phyloP scores from a whole-genome alignment of 2,329 filamentous ascomycete species.

The Leptographium flavum region DNA sequence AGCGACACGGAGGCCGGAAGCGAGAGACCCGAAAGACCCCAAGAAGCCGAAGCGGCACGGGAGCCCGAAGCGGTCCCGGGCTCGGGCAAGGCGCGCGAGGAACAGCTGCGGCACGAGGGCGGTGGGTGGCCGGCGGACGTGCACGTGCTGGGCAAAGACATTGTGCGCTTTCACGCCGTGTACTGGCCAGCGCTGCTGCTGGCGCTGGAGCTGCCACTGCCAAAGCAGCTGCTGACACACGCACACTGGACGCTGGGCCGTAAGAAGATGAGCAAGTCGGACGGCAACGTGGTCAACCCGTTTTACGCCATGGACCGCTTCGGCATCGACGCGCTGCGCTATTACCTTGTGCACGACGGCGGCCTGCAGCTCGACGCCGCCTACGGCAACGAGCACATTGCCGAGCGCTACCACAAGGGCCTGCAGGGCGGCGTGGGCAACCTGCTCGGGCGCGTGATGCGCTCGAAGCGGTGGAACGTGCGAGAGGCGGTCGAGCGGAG shows the following conservation, averaged over 20 bases:
- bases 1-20: too few relatives aligned
- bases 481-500: slow-evolving; percentile 34
- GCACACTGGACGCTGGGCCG: slow-evolving; percentile 90
- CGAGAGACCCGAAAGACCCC: too few relatives aligned
- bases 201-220: slow-evolving; percentile 66
- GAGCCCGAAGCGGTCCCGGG: too few relatives aligned
- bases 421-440: slow-evolving; percentile 72
- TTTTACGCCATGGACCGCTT: slow-evolving; percentile 84
- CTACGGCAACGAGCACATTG: slow-evolving; percentile 69
- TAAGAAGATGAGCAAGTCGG: slow-evolving; percentile 92
- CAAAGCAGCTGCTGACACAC: slow-evolving; percentile 71
- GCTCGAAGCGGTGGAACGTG: slow-evolving; percentile 56
- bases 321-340: slow-evolving; percentile 76
- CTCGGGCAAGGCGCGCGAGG: slow-evolving; percentile 13
- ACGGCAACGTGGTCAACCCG: slow-evolving; percentile 89
- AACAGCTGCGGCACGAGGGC: slow-evolving; percentile 15
- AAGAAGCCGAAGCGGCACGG: neutral
- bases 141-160: slow-evolving; percentile 93
- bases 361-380: slow-evolving; percentile 64
- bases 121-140: slow-evolving; percentile 81
- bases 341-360: slow-evolving; percentile 72
- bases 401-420: slow-evolving; percentile 63
- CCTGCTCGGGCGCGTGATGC: slow-evolving; percentile 55
- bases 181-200: slow-evolving; percentile 97
- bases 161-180: slow-evolving; percentile 87